Percentiles rank a stretch among this genome's conserved stretches.
These are phyloP conservation scores for Diutina mesorugosa DNA, from an alignment of 1,139 yeast species.

Conservation along the genomic window DNA sequence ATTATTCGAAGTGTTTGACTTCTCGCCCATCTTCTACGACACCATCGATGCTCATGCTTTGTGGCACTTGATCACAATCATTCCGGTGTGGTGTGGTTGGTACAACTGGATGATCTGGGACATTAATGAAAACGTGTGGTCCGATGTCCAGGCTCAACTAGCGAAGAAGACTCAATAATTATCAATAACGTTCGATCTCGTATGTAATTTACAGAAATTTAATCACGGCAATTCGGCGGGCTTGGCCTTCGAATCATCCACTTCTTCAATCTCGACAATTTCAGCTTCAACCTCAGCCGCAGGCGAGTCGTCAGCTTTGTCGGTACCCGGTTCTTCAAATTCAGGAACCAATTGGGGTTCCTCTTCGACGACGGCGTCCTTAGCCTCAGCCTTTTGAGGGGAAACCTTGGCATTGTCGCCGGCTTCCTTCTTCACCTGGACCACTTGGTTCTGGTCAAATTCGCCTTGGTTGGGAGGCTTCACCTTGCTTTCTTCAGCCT, in stretches of 20 bases:
- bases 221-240: not conserved
- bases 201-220: not conserved
- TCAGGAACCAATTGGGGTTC: constrained; percentile 1
- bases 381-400: not conserved
- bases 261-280: not conserved
- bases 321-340: not conserved
- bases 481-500: not conserved
- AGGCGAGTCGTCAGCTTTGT: not conserved
- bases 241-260: not conserved
- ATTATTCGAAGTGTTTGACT: constrained; percentile 82
- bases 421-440: not conserved
- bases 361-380: not conserved
- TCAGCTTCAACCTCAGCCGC: constrained; percentile 2
- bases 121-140: constrained; percentile 20
- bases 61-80: constrained; percentile 76
- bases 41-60: constrained; percentile 85
- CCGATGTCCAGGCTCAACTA: constrained; percentile 7
- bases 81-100: constrained; percentile 36
- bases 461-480: constrained; percentile 2
- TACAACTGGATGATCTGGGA: constrained; percentile 39
- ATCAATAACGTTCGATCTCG: not conserved
- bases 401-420: not conserved
- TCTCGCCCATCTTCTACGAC: constrained; percentile 52
- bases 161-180: constrained; percentile 7
- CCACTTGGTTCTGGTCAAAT: not conserved